Conservation (phyloP, 2,329 filamentous ascomycete genomes). For the Hymenoscyphus infarciens region DNA sequence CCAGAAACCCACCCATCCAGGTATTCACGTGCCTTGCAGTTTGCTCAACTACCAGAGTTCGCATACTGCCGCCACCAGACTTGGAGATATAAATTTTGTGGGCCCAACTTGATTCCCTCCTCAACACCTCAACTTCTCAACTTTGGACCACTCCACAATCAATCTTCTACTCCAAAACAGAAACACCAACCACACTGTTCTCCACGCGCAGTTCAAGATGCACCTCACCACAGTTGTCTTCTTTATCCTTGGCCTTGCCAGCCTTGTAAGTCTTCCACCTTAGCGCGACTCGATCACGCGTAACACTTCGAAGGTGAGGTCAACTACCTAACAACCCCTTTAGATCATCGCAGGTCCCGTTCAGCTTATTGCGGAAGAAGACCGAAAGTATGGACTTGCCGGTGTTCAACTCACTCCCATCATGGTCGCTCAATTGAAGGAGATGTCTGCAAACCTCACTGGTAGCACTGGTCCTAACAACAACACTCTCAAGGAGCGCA, state of each 20-base stretch:
- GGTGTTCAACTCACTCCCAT: neutral
- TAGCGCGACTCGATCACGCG: neutral
- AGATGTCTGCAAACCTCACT: neutral
- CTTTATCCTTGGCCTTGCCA: neutral
- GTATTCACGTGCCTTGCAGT: too few species aligned
- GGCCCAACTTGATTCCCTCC: too few species aligned
- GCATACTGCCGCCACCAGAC: too few species aligned
- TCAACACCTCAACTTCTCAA: too few species aligned
- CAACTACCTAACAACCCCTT: neutral
- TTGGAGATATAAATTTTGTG: neutral
- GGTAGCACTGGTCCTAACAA: neutral
- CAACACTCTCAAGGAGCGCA: neutral
- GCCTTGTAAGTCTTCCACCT: neutral
- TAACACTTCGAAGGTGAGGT: neutral
- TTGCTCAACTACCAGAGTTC: too few species aligned
- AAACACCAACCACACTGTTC: neutral
- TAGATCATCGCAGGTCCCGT: neutral
- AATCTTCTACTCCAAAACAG: neutral
- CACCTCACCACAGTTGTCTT: neutral
- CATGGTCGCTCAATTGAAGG: neutral
- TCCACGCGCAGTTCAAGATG: neutral
- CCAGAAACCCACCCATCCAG: too few species aligned
- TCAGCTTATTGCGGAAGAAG: neutral
- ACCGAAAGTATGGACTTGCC: neutral
- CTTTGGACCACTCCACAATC: too few species aligned